Evolutionary conservation across 2,329 filamentous ascomycete genomes (phyloP), one percentile per base, ranked within the genome.

Genomic region (Dactylellina sp.): DNA sequence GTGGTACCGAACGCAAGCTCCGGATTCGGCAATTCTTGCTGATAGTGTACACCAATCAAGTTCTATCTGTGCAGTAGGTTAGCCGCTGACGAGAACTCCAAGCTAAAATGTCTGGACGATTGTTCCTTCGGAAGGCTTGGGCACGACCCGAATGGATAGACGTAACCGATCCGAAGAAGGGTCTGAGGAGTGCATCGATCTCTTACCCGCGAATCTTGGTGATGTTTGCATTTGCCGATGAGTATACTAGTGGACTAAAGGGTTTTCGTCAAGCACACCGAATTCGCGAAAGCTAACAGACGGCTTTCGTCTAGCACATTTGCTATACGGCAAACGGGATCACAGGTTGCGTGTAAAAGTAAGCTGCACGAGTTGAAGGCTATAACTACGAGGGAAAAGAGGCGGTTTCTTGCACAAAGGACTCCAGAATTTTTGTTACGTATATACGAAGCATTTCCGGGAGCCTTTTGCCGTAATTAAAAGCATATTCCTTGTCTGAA

Each of bases 161-260:
- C 39, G 37, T 52, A 65, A 40, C 68, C 68, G 68, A 60, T 61
- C 47, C 68, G 60, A 72, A 40, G 25, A 32, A 32, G 28, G 28
- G 9, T 32, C 28, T 32, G 4, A 32, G 9, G 28, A 32, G 28
- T 32, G n/a, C n/a, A n/a, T 47, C 28, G 24, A 49, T 68, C 16
- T 18, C 16, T 14, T 28, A 40, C 1, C 16, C 7, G 32, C 28
- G 11, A 42, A 39, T n/a, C 52, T 18, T 24, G 24, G 12, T 12
- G 37, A 40, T 35, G 32, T 35, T 35, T 35, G 6, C 32, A 14
- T 14, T 14, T 40, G 37, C n/a, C 49, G 49, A 28, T 37, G 35
- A 5, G n/a, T 14, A 40, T 6, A 12, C 9, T 14, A 7, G 6
- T 4, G 28, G 28, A 5, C 9, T 32, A 32, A 32, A 32, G 5